Base-by-base conservation (phyloP, 148 eudicot genomes). In the Polygonum maritimum region DNA sequence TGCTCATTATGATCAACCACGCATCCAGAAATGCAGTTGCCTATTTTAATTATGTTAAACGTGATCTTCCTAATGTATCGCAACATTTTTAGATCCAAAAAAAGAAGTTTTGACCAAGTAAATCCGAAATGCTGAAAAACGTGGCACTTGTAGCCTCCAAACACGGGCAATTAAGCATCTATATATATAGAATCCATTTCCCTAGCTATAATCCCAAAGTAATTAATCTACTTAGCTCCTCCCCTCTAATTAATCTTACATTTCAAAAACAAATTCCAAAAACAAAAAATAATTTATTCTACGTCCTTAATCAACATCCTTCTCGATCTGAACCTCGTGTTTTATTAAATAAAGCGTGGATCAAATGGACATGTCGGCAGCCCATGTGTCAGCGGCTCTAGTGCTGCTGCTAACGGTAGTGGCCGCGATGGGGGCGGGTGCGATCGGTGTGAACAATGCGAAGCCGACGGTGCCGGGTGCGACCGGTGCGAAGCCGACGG, bases 391-490 rank as follows among this genome's bases (percentile, higher is more conserved):
- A 1, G 31, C 31, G 1, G 65, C 73, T 18, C 33, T 76, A 31
- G n/a, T 76, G 39, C 44, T 76, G 21, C 55, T 76, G 19, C 73
- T 73, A 40, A 76, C 65, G 78, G 31, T 26, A 26, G 78, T 62
- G 73, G 78, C 67, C 19, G 78, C 72, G 7, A 36, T 76, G n/a
- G 36, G 49, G 2, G 78, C 45, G 5, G 78, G 73, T 26, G 31
- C 1, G 31, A 26, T 0, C 31, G 78, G 73, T 26, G 31, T 26
- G 31, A 26, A 26, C 31, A 26, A 26, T 26, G 31, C 31, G 40
- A 45, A 41, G 40, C 13, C 31, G 13, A 69, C 35, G 41, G 33
- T 26, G 31, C 31, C 31, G 31, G 31, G 31, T 26, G 31, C 31
- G 31, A 26, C 31, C 31, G 31, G 31, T 26, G 31, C 31, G 31